phyloP scores from a whole-genome alignment of 345 rosid species.

The Luvunga scandens region DNA sequence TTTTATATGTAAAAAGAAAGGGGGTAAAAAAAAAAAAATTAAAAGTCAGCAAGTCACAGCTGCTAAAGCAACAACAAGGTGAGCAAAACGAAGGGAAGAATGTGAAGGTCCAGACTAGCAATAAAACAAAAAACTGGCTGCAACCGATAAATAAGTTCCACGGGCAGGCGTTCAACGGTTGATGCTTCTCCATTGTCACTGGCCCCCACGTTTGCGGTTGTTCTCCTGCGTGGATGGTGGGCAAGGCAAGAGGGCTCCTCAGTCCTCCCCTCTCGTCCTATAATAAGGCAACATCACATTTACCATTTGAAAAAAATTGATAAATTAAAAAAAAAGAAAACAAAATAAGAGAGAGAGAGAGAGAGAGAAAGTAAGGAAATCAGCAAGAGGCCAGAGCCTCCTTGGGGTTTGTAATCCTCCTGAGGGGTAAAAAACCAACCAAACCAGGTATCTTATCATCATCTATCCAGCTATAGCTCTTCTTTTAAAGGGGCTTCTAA shows the following conservation, averaged over 20 bases:
- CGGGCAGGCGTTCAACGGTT: constrained; percentile 24
- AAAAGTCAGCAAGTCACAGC: not conserved
- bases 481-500: not conserved
- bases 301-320: not conserved
- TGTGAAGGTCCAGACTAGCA: not conserved
- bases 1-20: not conserved
- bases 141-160: constrained; percentile 5
- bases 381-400: constrained; percentile 54
- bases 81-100: constrained; percentile 4
- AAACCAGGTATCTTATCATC: constrained; percentile 46
- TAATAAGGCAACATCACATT: constrained; percentile 11
- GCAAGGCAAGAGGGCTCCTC: not conserved
- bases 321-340: no score
- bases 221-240: not conserved
- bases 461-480: constrained; percentile 10
- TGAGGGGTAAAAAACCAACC: constrained; percentile 18
- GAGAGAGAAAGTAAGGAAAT: constrained; percentile 24
- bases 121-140: constrained; percentile 34
- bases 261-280: not conserved
- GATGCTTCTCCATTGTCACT: not conserved
- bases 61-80: not conserved
- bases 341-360: not conserved
- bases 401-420: no score
- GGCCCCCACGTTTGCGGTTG: not conserved
- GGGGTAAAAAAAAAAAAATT: not conserved